phyloP scores from a whole-genome alignment of 1,284 basidiomycete species.

The Malassezia equina region DNA sequence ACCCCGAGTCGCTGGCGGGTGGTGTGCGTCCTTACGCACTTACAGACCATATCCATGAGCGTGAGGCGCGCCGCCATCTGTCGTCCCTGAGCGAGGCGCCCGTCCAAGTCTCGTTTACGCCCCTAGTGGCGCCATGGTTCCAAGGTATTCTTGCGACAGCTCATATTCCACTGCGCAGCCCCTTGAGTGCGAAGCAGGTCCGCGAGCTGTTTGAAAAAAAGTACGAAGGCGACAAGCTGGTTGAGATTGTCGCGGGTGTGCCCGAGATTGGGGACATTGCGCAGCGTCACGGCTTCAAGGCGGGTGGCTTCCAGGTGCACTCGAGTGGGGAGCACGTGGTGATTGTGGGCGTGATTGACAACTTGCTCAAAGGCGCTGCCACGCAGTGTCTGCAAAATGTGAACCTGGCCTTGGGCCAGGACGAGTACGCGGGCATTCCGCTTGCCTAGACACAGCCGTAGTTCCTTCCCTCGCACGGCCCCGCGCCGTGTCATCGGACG shows the following conservation, averaged over 20 bases:
- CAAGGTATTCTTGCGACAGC: conserved; percentile 83
- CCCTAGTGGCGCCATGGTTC: conserved; percentile 85
- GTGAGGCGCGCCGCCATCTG: conserved; percentile 77
- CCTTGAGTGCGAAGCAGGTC: conserved; percentile 63
- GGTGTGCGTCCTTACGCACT: conserved; percentile 75
- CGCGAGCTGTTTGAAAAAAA: conserved; percentile 64
- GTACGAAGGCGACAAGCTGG: conserved; percentile 65
- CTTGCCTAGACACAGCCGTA: conserved; percentile 1
- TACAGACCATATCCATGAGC: conserved; percentile 97
- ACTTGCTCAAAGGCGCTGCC: conserved; percentile 90
- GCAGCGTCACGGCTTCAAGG: conserved; percentile 73
- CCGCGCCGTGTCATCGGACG: background rate
- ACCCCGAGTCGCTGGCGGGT: conserved; percentile 62
- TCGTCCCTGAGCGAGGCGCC: conserved; percentile 52
- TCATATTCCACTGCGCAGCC: conserved; percentile 64
- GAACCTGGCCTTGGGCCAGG: conserved; percentile 84
- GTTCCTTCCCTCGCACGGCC: background rate
- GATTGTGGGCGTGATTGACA: conserved; percentile 68
- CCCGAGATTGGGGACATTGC: conserved; percentile 69
- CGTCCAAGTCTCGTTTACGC: conserved; percentile 74
- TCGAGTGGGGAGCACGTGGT: conserved; percentile 77
- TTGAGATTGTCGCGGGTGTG: conserved; percentile 60
- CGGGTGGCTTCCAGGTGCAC: conserved; percentile 90
- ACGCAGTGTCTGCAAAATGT: conserved; percentile 95
- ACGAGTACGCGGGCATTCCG: conserved; percentile 75